A percentile compares a stretch with the other conserved stretches of the same genome.
Evolutionary conservation across 2,329 filamentous ascomycete species (phyloP).

Genomic region (Penicillium hesseltinei): DNA sequence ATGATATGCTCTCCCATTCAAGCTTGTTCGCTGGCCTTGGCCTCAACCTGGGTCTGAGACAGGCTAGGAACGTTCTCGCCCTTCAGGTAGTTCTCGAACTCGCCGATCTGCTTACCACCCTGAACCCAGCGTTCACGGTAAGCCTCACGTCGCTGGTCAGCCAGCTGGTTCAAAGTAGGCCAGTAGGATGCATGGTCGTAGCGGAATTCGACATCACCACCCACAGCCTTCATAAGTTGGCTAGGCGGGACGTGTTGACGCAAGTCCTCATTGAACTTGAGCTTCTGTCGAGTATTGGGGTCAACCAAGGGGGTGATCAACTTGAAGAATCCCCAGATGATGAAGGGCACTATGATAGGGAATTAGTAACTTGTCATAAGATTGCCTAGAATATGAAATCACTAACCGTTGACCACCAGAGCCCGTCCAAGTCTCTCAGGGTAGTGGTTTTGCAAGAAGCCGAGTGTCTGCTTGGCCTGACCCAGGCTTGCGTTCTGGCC

Average conservation of each 20-base stretch:
- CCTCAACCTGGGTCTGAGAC: constrained; percentile 28
- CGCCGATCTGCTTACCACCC: constrained; percentile 77
- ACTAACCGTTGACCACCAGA: constrained; percentile 80
- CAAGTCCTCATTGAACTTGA: constrained; percentile 96
- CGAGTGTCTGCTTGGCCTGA: constrained; percentile 77
- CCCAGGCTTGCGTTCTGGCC: constrained; percentile 73
- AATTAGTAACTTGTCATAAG: not conserved
- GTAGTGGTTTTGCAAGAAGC: constrained; percentile 93
- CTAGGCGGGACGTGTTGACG: constrained; percentile 73
- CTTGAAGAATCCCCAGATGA: constrained; percentile 93
- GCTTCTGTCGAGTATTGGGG: constrained; percentile 85
- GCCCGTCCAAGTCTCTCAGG: constrained; percentile 87
- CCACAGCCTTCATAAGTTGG: constrained; percentile 77
- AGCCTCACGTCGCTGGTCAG: constrained; percentile 62
- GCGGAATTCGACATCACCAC: constrained; percentile 80
- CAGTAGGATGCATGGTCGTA: constrained; percentile 90
- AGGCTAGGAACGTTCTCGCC: constrained; percentile 56
- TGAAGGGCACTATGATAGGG: constrained; percentile 70
- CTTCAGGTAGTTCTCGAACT: constrained; percentile 82
- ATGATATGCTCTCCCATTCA: not conserved
- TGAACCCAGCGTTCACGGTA: constrained; percentile 71
- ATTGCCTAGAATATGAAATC: not conserved
- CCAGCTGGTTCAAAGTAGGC: constrained; percentile 75
- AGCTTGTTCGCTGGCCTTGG: constrained; percentile 11
- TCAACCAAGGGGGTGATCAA: constrained; percentile 96